Evolutionary conservation across 2,329 filamentous ascomycete species (phyloP).

Genomic region (Penicillium sp.): DNA sequence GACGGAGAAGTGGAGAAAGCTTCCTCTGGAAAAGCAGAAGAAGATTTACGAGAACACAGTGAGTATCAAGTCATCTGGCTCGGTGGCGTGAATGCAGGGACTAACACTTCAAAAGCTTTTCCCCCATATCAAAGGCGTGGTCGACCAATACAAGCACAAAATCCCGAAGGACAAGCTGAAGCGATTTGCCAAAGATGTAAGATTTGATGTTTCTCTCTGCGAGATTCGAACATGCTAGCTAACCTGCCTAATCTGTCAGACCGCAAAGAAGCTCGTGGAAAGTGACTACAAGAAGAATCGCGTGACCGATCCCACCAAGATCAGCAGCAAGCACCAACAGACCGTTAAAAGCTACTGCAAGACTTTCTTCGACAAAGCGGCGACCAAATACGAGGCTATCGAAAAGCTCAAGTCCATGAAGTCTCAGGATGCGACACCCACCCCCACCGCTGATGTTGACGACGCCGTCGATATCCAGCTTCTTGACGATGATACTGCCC

Average conservation of each 20-base stretch:
- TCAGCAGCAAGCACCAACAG: conserved; percentile 75
- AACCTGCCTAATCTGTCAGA: conserved; percentile 34
- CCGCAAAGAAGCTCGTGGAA: conserved; percentile 84
- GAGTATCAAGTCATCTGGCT: conserved; percentile 40
- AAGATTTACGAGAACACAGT: conserved; percentile 94
- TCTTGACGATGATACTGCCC: conserved; percentile 42
- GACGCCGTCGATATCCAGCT: conserved; percentile 41
- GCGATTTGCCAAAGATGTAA: conserved; percentile 63
- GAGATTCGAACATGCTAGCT: not conserved
- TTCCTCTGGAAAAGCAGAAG: conserved; percentile 75
- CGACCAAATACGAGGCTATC: conserved; percentile 70
- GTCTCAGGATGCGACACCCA: conserved; percentile 31
- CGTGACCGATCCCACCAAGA: conserved; percentile 77
- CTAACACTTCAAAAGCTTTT: conserved; percentile 61
- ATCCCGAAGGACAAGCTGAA: conserved; percentile 78
- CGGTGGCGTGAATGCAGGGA: not conserved
- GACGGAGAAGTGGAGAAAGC: conserved; percentile 53
- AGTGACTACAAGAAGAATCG: conserved; percentile 89
- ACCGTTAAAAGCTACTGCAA: conserved; percentile 82
- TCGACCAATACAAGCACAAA: conserved; percentile 84
- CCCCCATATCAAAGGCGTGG: conserved; percentile 79
- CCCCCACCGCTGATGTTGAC: conserved; percentile 33
- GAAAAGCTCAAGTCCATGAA: conserved; percentile 64
- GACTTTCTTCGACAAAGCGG: conserved; percentile 83
- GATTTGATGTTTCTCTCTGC: not conserved